These are phyloP conservation scores for Phialophora tarda DNA, from an alignment of 2,329 filamentous ascomycete genomes.

Conservation along the genomic window DNA sequence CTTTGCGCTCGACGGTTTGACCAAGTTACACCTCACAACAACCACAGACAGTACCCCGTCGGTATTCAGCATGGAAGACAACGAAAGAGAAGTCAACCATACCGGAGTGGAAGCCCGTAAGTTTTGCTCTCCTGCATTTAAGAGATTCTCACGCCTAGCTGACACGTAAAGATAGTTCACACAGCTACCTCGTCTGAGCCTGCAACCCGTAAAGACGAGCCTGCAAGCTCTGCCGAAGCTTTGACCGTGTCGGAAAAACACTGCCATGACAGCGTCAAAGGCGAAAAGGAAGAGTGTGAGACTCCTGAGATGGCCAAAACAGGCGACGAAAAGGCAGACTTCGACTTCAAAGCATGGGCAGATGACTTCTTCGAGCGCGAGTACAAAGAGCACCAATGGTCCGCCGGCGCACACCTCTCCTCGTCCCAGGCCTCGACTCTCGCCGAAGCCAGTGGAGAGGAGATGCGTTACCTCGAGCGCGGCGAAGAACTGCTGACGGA, in stretches of 20 bases:
- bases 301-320: not conserved
- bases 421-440: not conserved
- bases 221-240: not conserved
- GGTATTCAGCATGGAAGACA: not conserved
- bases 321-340: not conserved
- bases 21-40: not conserved
- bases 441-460: not conserved
- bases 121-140: not conserved
- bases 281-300: not conserved
- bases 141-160: not conserved
- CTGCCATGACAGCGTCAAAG: not conserved
- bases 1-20: not conserved
- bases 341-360: not conserved
- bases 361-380: slow-evolving; percentile 3
- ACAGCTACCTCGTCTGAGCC: not conserved
- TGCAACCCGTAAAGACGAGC: not conserved
- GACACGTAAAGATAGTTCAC: not conserved
- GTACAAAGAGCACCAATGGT: slow-evolving; percentile 1
- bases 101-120: not conserved
- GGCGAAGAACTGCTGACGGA: not conserved
- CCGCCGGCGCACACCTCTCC: not conserved
- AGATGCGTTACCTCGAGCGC: not conserved
- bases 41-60: not conserved
- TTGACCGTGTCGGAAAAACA: no score
- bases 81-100: not conserved